phyloP scores from a whole-genome alignment of 1,139 yeast species.

The Protomyces inundatus region DNA sequence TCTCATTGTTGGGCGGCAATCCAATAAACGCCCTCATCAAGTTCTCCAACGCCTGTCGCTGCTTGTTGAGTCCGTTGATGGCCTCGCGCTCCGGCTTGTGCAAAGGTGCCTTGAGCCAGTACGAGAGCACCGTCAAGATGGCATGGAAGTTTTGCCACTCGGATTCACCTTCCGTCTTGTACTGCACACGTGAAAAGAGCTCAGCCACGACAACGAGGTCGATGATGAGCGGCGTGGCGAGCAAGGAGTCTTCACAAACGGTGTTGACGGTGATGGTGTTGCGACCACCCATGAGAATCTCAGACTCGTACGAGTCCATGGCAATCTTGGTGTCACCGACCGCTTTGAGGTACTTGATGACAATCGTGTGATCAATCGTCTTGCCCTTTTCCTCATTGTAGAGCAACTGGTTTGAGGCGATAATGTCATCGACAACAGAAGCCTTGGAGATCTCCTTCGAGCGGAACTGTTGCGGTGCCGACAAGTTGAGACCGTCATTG shows the following conservation, averaged over 20 bases:
- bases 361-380: slow-evolving; percentile 88
- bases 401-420: slow-evolving; percentile 78
- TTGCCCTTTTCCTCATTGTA: slow-evolving; percentile 77
- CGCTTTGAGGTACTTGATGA: slow-evolving; percentile 87
- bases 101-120: slow-evolving; percentile 96
- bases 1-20: slow-evolving; percentile 80
- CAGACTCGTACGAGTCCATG: slow-evolving; percentile 96
- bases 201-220: slow-evolving; percentile 88
- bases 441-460: slow-evolving; percentile 92
- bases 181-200: slow-evolving; percentile 78
- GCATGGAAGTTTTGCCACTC: slow-evolving; percentile 70
- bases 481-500: slow-evolving; percentile 89
- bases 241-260: slow-evolving; percentile 90
- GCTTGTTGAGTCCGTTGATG: slow-evolving; percentile 90
- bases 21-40: slow-evolving; percentile 85
- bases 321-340: slow-evolving; percentile 97
- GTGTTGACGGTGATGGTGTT: slow-evolving; percentile 89
- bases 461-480: slow-evolving; percentile 88
- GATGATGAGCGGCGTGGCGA: slow-evolving; percentile 90
- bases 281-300: slow-evolving; percentile 96
- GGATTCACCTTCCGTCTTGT: slow-evolving; percentile 50
- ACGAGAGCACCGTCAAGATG: slow-evolving; percentile 78
- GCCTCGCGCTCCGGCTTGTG: slow-evolving; percentile 78
- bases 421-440: slow-evolving; percentile 90
- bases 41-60: slow-evolving; percentile 87